These are phyloP conservation scores for Pseudoscleropodium purum DNA, from an alignment of 225 moss, liverwort and hornwort genomes.

Conservation along the genomic window DNA sequence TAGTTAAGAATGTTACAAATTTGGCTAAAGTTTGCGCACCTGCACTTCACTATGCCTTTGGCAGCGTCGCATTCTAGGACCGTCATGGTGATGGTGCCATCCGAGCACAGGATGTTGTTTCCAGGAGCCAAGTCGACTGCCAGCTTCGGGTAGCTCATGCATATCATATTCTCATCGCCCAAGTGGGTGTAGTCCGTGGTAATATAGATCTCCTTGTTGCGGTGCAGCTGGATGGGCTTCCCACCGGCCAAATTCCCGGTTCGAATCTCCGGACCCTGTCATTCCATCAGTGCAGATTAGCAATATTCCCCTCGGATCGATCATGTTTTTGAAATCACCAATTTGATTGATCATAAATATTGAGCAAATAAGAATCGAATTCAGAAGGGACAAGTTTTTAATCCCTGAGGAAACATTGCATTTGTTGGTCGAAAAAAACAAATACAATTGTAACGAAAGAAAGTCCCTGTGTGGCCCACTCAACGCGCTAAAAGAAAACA, in stretches of 20 bases:
- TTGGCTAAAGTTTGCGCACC: neutral
- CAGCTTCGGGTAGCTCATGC: constrained; percentile 72
- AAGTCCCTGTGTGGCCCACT: neutral
- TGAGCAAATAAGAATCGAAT: neutral
- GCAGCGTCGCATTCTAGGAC: constrained; percentile 52
- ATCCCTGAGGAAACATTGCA: neutral
- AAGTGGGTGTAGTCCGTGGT: constrained; percentile 67
- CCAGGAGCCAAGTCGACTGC: constrained; percentile 67
- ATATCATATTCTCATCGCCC: constrained; percentile 67
- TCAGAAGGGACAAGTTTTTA: neutral
- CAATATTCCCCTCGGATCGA: neutral
- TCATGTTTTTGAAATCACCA: neutral
- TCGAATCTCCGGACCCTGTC: constrained; percentile 89
- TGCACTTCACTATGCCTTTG: constrained; percentile 57
- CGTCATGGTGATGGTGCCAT: constrained; percentile 63
- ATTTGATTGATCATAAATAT: neutral
- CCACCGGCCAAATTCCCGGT: constrained; percentile 66
- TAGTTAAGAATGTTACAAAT: neutral
- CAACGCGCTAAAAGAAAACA: neutral
- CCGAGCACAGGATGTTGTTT: constrained; percentile 63
- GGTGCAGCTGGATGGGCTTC: constrained; percentile 56
- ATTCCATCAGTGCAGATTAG: neutral
- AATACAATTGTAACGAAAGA: neutral
- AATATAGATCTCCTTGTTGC: constrained; percentile 57
- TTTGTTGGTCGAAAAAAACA: neutral